Conservation (phyloP, 75 land plant species). For the Ceratopteris richardii region DNA sequence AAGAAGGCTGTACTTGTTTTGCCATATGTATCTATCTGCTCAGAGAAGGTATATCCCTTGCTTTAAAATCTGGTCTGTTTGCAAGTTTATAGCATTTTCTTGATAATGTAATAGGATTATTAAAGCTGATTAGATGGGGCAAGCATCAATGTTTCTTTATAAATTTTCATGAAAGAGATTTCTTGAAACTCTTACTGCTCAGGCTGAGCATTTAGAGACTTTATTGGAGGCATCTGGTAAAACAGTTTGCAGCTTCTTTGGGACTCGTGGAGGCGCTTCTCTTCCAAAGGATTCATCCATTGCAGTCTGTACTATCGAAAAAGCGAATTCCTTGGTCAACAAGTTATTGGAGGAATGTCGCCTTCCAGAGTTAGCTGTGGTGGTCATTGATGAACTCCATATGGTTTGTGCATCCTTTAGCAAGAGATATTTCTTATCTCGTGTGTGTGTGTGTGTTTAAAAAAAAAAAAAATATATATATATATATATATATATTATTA, state of each 20-base stretch:
- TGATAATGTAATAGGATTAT: too few species aligned
- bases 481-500: too few species aligned
- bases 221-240: slow-evolving; percentile 81
- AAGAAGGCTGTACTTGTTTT: slow-evolving; percentile 90
- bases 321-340: slow-evolving; percentile 91
- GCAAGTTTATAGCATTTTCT: neutral
- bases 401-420: slow-evolving; percentile 46
- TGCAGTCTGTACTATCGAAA: slow-evolving; percentile 97
- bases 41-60: slow-evolving; percentile 98
- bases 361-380: slow-evolving; percentile 82
- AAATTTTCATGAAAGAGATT: too few species aligned
- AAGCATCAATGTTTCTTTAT: too few species aligned
- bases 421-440: too few species aligned
- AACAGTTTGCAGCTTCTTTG: slow-evolving; percentile 84
- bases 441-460: too few species aligned
- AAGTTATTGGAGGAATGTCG: slow-evolving; percentile 88
- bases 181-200: neutral
- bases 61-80: too few species aligned
- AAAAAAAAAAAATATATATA: too few species aligned
- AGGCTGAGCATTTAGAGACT: slow-evolving; percentile 88
- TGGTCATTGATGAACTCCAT: slow-evolving; percentile 97
- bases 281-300: slow-evolving; percentile 92
- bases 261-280: slow-evolving; percentile 79
- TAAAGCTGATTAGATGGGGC: too few species aligned
- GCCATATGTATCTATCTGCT: slow-evolving; percentile 94